phyloP scores from a whole-genome alignment of 441 rosid species.

The Populus hybrid region DNA sequence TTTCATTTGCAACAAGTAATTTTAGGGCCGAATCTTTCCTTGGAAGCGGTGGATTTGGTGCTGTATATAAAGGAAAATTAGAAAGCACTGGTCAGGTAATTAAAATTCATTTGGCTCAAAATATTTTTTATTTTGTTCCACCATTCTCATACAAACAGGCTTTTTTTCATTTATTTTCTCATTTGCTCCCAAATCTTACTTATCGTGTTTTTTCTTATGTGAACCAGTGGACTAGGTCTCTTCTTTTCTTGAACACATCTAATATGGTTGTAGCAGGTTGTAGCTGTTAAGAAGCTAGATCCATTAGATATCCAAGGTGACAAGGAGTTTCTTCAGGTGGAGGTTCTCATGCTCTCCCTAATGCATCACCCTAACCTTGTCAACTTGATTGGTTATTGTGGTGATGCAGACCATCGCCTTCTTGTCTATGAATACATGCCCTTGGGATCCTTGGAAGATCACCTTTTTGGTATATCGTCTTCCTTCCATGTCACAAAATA shows the following conservation, averaged over 20 bases:
- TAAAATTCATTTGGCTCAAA: neutral
- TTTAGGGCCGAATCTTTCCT: conserved; percentile 61
- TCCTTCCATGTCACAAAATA: neutral
- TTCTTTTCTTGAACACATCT: conserved; percentile 1
- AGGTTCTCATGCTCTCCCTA: conserved; percentile 93
- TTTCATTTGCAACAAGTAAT: conserved; percentile 68
- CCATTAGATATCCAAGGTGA: conserved; percentile 85
- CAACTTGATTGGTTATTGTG: conserved; percentile 82
- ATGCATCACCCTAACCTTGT: conserved; percentile 88
- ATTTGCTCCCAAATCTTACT: no score
- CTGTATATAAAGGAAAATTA: conserved; percentile 51
- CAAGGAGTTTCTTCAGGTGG: conserved; percentile 83
- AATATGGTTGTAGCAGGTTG: conserved; percentile 44
- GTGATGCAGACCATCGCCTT: conserved; percentile 90
- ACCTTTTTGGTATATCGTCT: conserved; percentile 60
- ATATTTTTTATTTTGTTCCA: neutral
- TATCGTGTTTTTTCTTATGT: neutral
- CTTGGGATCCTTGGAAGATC: conserved; percentile 87
- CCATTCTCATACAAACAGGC: neutral
- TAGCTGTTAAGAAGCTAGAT: conserved; percentile 90
- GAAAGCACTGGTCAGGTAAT: conserved; percentile 78
- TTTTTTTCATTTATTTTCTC: neutral
- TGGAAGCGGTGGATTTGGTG: conserved; percentile 96
- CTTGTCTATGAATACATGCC: conserved; percentile 92
- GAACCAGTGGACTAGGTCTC: neutral